Evolutionary conservation across 108 stramenopile genomes (phyloP).

Genomic region (Pseudonitzschia pungens): DNA sequence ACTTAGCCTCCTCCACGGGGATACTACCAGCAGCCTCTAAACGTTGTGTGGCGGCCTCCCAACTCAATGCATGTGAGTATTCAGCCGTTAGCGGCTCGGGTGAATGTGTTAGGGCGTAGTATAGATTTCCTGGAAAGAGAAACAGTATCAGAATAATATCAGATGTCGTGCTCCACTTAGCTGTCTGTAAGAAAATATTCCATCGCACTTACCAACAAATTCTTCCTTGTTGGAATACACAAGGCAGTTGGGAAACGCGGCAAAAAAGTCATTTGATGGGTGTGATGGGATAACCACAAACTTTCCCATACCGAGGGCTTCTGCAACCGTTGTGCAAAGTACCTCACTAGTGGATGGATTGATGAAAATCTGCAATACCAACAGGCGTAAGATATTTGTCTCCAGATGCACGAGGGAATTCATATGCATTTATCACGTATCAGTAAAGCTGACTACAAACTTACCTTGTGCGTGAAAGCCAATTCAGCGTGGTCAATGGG

Average conservation of each 20-base stretch:
- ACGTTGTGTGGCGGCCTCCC: slow-evolving; percentile 87
- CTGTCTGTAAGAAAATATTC: background rate
- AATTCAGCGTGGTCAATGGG: slow-evolving; percentile 80
- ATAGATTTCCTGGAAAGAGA: slow-evolving; percentile 53
- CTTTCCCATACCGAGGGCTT: slow-evolving; percentile 93
- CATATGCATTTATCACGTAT: background rate
- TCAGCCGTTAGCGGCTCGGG: slow-evolving; percentile 78
- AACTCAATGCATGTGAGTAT: slow-evolving; percentile 61
- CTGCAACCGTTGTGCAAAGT: slow-evolving; percentile 86
- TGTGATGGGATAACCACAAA: slow-evolving; percentile 70
- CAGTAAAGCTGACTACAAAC: background rate
- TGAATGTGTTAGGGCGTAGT: slow-evolving; percentile 79
- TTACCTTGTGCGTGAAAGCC: slow-evolving; percentile 55
- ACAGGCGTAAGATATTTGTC: background rate
- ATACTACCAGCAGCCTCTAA: slow-evolving; percentile 68
- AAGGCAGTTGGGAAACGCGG: slow-evolving; percentile 85
- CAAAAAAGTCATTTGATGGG: slow-evolving; percentile 85
- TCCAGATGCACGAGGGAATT: slow-evolving; percentile 6
- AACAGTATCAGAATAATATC: background rate
- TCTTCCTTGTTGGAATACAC: slow-evolving; percentile 79
- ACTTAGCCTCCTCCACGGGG: slow-evolving; percentile 63
- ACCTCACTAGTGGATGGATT: slow-evolving; percentile 89
- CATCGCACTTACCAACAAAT: slow-evolving; percentile 56
- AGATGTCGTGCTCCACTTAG: background rate
- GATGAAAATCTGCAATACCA: slow-evolving; percentile 60